A percentile compares a stretch with the other conserved stretches of the same genome.
Conservation (phyloP, 441 rosid species). For the Aleurites moluccanus region DNA sequence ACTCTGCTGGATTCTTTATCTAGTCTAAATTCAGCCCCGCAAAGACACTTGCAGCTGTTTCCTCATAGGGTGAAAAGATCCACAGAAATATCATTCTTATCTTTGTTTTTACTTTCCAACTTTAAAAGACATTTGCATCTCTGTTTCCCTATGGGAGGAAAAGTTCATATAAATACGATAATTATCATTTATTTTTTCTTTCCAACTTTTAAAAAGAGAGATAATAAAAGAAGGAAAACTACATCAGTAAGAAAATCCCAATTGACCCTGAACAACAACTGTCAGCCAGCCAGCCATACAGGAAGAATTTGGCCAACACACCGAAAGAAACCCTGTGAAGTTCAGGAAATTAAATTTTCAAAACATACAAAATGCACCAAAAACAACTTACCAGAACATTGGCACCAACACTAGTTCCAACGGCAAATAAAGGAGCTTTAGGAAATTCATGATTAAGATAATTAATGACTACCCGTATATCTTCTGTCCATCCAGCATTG, state of each 20-base stretch:
- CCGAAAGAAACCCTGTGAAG: not conserved
- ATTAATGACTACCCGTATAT: conserved; percentile 47
- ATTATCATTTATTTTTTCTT: not conserved
- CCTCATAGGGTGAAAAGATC: not conserved
- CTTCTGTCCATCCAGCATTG: conserved; percentile 93
- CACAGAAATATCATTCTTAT: not conserved
- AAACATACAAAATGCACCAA: conserved; percentile 3
- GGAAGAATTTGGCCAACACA: conserved; percentile 1
- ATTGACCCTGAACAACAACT: not conserved
- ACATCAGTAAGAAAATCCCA: not conserved
- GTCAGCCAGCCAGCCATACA: not conserved
- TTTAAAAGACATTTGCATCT: not conserved
- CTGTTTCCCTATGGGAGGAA: too few relatives aligned
- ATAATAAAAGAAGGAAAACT: not conserved
- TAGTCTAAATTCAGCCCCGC: not conserved
- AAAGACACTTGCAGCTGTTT: not conserved
- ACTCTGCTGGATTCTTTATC: not conserved
- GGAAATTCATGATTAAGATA: conserved; percentile 57
- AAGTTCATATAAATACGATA: not conserved
- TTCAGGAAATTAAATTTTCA: not conserved
- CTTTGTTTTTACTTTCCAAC: not conserved
- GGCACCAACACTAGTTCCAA: conserved; percentile 94
- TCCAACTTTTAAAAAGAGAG: not conserved
- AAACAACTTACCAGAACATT: conserved; percentile 57
- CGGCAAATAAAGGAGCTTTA: conserved; percentile 72